phyloP scores from a whole-genome alignment of 2,329 filamentous ascomycete genomes.

The Arthrobotrys iridis region DNA sequence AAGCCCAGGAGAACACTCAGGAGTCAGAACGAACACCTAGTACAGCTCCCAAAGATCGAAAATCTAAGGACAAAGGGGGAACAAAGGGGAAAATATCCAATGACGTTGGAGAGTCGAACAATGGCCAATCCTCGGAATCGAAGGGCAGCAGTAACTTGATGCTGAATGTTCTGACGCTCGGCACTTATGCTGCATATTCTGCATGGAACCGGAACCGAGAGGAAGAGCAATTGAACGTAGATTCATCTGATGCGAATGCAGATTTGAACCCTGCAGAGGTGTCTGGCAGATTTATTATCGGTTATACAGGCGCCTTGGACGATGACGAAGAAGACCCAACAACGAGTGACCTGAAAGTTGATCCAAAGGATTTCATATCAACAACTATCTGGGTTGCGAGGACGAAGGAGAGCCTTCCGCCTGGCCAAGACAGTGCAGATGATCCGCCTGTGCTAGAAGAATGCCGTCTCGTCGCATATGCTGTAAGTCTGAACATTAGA shows the following conservation, averaged over 20 bases:
- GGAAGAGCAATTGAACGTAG: slow-evolving; percentile 13
- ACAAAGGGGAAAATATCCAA: slow-evolving; percentile 9
- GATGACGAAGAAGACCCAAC: slow-evolving; percentile 12
- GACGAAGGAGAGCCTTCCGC: neutral
- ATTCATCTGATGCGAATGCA: neutral
- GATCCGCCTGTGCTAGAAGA: slow-evolving; percentile 53
- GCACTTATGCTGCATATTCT: slow-evolving; percentile 56
- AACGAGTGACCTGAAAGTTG: neutral
- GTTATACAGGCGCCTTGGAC: slow-evolving; percentile 57
- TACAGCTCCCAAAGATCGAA: neutral
- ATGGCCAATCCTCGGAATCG: slow-evolving; percentile 14
- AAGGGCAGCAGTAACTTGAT: slow-evolving; percentile 42
- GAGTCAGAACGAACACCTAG: neutral
- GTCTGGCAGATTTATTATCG: slow-evolving; percentile 56
- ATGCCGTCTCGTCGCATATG: slow-evolving; percentile 57
- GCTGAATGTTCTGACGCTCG: slow-evolving; percentile 57
- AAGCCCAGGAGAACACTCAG: slow-evolving; percentile 8
- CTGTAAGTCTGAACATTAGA: slow-evolving; percentile 48
- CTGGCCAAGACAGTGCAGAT: slow-evolving; percentile 43
- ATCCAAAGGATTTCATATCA: slow-evolving; percentile 40
- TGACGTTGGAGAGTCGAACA: slow-evolving; percentile 11
- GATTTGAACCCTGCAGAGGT: slow-evolving; percentile 17
- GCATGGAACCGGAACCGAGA: slow-evolving; percentile 46
- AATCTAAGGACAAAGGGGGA: slow-evolving; percentile 15
- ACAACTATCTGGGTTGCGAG: slow-evolving; percentile 40